A percentile compares a stretch with the other conserved stretches of the same genome.
These are phyloP conservation scores for Puccinia horiana DNA, from an alignment of 1,284 basidiomycete genomes.

Conservation along the genomic window DNA sequence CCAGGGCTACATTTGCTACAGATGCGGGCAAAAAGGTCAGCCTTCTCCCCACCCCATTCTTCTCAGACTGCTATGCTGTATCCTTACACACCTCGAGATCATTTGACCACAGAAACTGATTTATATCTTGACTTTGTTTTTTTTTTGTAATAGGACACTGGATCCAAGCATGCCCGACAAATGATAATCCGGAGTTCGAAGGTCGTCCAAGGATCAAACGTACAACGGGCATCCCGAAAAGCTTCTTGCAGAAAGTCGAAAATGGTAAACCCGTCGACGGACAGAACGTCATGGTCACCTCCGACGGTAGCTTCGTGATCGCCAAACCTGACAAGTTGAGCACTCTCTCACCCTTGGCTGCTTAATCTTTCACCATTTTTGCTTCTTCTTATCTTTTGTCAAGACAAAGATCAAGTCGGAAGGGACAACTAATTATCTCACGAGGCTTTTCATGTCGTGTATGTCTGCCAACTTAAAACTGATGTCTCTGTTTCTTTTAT, in stretches of 20 bases:
- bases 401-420: neutral
- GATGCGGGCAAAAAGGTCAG: conserved; percentile 94
- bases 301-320: conserved; percentile 92
- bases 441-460: neutral
- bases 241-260: conserved; percentile 94
- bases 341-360: conserved; percentile 51
- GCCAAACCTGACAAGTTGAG: conserved; percentile 86
- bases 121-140: conserved; percentile 55
- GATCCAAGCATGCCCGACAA: conserved; percentile 99
- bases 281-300: conserved; percentile 91
- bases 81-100: neutral
- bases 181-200: conserved; percentile 90
- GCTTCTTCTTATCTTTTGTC: neutral
- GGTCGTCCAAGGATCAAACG: conserved; percentile 93
- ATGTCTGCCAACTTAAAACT: conserved; percentile 2
- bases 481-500: conserved; percentile 27
- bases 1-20: conserved; percentile 96
- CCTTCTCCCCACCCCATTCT: conserved; percentile 16
- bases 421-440: neutral
- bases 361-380: too few species aligned
- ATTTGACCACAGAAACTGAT: conserved; percentile 54
- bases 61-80: neutral
- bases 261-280: conserved; percentile 66
- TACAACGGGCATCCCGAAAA: conserved; percentile 88
- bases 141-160: conserved; percentile 74